Conservation (phyloP, 768 basidiomycete species). For the Clavulina sp. region DNA sequence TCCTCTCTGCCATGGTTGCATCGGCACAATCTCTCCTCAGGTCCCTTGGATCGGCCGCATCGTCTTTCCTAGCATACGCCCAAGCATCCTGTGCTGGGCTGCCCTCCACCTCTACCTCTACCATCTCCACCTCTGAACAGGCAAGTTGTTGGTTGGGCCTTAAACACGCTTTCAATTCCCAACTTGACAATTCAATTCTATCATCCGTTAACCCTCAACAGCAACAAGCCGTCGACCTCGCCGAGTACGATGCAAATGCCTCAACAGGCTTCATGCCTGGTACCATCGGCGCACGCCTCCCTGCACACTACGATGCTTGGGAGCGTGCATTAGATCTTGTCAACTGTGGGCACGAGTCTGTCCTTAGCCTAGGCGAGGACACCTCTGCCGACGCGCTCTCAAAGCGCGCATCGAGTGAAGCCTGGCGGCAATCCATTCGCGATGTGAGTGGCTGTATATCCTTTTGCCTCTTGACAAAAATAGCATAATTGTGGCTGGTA, state of each 20-base stretch:
- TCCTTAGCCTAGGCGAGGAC: constrained; percentile 10
- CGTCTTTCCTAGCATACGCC: no score
- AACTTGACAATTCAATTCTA: background rate
- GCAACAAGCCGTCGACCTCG: background rate
- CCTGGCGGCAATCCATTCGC: constrained; percentile 7
- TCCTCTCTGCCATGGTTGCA: no score
- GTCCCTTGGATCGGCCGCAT: no score
- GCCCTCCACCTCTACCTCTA: no score
- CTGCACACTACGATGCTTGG: constrained; percentile 2
- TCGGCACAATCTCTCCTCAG: no score
- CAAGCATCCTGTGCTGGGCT: no score
- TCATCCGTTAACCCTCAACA: background rate
- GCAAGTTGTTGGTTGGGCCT: no score
- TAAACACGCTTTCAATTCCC: no score
- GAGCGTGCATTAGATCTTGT: constrained; percentile 7
- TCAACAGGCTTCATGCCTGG: constrained; percentile 9
- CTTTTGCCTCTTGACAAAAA: background rate
- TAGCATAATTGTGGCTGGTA: background rate
- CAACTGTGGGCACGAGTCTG: constrained; percentile 5
- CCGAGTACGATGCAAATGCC: constrained; percentile 2
- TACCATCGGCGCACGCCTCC: constrained; percentile 1
- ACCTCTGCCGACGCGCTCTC: constrained; percentile 7
- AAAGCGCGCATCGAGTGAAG: constrained; percentile 6
- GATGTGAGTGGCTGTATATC: constrained; percentile 5
- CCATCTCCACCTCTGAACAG: no score